Percentiles rank a stretch among this genome's conserved stretches.
Evolutionary conservation across 164 flowering plant species (phyloP).

Genomic region (Liquidambar formosana): DNA sequence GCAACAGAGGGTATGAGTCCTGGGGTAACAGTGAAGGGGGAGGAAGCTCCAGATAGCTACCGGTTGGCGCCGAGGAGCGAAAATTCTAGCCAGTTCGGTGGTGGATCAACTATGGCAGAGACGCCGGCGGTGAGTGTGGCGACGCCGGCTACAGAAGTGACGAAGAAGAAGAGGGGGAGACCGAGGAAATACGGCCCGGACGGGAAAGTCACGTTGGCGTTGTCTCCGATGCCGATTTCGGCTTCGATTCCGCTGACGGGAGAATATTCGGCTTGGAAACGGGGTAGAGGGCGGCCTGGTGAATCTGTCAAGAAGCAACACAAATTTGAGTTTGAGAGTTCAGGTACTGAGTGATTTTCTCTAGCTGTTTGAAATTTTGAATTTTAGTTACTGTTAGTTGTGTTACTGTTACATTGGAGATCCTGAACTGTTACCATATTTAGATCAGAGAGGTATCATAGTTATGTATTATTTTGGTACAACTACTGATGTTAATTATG

Average conservation of each 20-base stretch:
- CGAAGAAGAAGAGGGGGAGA: constrained; percentile 81
- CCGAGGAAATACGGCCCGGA: constrained; percentile 89
- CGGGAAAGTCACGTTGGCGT: constrained; percentile 46
- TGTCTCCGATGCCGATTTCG: constrained; percentile 83
- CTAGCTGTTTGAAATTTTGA: neutral
- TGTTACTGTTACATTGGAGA: constrained; percentile 12
- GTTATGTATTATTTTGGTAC: neutral
- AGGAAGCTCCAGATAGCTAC: constrained; percentile 42
- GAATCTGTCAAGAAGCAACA: constrained; percentile 43
- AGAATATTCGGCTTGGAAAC: constrained; percentile 47
- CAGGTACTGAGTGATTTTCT: constrained; percentile 29
- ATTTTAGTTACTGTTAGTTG: neutral
- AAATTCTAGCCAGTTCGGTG: constrained; percentile 19
- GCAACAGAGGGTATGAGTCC: constrained; percentile 39
- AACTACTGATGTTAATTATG: neutral
- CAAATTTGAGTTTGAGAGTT: constrained; percentile 34
- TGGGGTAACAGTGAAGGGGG: constrained; percentile 35
- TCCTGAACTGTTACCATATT: neutral
- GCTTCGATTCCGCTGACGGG: constrained; percentile 61
- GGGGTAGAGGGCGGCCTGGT: constrained; percentile 39
- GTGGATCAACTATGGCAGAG: constrained; percentile 19
- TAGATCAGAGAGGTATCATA: neutral
- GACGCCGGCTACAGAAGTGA: constrained; percentile 19
- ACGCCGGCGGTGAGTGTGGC: constrained; percentile 16
- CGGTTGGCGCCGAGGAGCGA: constrained; percentile 35